These are phyloP conservation scores for Chloromonas sp. DNA, from an alignment of 163 green algal genomes.

Conservation along the genomic window DNA sequence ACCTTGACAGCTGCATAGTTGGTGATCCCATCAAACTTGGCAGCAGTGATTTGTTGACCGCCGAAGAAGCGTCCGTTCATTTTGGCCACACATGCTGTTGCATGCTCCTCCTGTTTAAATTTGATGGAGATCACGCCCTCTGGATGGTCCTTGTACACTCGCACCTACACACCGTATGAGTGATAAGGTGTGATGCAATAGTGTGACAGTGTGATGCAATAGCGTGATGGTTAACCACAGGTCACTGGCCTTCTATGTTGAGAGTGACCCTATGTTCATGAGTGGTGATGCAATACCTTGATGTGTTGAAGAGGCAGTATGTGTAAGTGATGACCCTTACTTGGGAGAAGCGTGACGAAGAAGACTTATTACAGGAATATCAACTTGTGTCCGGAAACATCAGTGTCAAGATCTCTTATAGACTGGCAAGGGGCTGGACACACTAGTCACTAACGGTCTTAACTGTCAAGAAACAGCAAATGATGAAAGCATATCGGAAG, in stretches of 20 bases:
- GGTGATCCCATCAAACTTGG: slow-evolving; percentile 75
- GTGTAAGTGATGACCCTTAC: neutral
- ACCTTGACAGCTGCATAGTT: slow-evolving; percentile 66
- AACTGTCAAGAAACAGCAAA: too few relatives aligned
- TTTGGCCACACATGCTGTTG: slow-evolving; percentile 58
- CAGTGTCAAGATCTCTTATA: too few relatives aligned
- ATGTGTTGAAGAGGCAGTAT: neutral
- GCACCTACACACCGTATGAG: slow-evolving; percentile 34
- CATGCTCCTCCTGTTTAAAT: slow-evolving; percentile 64
- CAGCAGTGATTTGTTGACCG: slow-evolving; percentile 55
- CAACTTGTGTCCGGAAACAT: too few relatives aligned
- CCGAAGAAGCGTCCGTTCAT: slow-evolving; percentile 90
- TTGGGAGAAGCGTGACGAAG: too few relatives aligned
- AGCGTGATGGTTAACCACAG: too few relatives aligned
- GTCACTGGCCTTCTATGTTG: too few relatives aligned
- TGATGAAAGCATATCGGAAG: neutral
- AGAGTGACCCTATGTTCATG: too few relatives aligned
- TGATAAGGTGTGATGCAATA: slow-evolving; percentile 1
- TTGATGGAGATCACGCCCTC: slow-evolving; percentile 75
- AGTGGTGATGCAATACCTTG: too few relatives aligned
- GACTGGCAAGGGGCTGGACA: neutral
- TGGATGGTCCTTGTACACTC: slow-evolving; percentile 71
- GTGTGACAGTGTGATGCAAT: neutral
- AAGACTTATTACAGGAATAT: too few relatives aligned
- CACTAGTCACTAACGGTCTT: neutral